A percentile compares a stretch with the other conserved stretches of the same genome.
These are phyloP conservation scores for Pythium sp. DNA, from an alignment of 352 stramenopile genomes.

Conservation along the genomic window DNA sequence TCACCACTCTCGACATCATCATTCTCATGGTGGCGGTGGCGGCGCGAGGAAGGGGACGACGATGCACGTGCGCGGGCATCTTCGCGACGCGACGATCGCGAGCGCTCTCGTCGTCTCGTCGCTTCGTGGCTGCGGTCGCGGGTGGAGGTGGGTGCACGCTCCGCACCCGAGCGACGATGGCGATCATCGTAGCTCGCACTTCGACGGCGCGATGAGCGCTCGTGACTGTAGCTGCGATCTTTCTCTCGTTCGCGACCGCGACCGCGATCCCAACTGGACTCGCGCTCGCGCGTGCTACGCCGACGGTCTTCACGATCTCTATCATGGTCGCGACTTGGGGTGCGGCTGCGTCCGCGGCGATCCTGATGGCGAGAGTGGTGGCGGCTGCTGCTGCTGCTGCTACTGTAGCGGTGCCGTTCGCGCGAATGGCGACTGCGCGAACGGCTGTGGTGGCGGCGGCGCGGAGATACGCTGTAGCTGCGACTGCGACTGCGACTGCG, in stretches of 20 bases:
- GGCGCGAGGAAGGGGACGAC: slow-evolving; percentile 1
- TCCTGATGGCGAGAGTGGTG: neutral
- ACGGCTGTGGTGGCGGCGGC: slow-evolving; percentile 7
- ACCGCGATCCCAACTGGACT: slow-evolving; percentile 21
- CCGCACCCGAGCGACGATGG: neutral
- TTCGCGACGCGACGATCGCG: slow-evolving; percentile 5
- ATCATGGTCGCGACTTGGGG: slow-evolving; percentile 5
- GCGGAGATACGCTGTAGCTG: slow-evolving; percentile 13
- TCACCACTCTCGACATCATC: neutral
- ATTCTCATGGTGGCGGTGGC: neutral
- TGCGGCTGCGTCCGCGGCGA: slow-evolving; percentile 9
- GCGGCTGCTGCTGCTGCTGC: neutral
- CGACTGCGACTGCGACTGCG: slow-evolving; percentile 14
- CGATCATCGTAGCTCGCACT: slow-evolving; percentile 10
- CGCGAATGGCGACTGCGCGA: slow-evolving; percentile 11
- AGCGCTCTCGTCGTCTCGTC: slow-evolving; percentile 3
- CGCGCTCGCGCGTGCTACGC: slow-evolving; percentile 7
- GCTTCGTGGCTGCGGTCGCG: slow-evolving; percentile 9
- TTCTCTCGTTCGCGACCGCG: slow-evolving; percentile 19
- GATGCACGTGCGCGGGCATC: neutral
- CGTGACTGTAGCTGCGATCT: slow-evolving; percentile 14
- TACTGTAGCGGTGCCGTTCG: neutral
- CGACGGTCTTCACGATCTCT: slow-evolving; percentile 4
- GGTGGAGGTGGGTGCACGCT: neutral
- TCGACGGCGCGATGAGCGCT: slow-evolving; percentile 10